phyloP scores from a whole-genome alignment of 805 yeast species.

The Saccharomycopsis selenospora region DNA sequence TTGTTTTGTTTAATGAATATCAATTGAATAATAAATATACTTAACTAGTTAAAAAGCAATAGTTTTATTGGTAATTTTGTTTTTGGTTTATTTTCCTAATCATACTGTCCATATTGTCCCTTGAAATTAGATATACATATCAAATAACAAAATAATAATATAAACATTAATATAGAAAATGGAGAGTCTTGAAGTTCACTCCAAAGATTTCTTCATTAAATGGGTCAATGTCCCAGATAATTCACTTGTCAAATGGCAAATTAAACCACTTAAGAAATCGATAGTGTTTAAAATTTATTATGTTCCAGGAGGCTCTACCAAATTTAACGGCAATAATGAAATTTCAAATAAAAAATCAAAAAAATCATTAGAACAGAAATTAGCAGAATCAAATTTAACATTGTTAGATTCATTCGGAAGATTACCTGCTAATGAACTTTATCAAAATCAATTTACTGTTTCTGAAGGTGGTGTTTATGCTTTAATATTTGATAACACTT shows the following conservation, averaged over 20 bases:
- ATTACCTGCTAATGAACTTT: constrained; percentile 18
- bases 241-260: constrained; percentile 65
- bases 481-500: constrained; percentile 86
- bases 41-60: no score
- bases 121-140: no score
- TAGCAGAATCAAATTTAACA: constrained; percentile 11
- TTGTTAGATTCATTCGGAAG: constrained; percentile 15
- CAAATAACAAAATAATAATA: no score
- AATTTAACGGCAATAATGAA: neutral
- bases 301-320: neutral
- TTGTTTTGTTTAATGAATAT: no score
- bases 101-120: no score
- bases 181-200: constrained; percentile 89
- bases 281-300: constrained; percentile 31
- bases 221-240: constrained; percentile 79
- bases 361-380: constrained; percentile 13
- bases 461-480: constrained; percentile 68
- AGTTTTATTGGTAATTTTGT: no score
- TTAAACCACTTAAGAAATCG: constrained; percentile 68
- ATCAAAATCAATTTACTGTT: constrained; percentile 24
- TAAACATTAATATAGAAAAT: no score
- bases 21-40: no score
- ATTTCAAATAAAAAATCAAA: constrained; percentile 2
- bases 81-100: no score
- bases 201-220: constrained; percentile 81